These are phyloP conservation scores for Calonectria henricotiae DNA, from an alignment of 2,329 filamentous ascomycete genomes.

Conservation along the genomic window DNA sequence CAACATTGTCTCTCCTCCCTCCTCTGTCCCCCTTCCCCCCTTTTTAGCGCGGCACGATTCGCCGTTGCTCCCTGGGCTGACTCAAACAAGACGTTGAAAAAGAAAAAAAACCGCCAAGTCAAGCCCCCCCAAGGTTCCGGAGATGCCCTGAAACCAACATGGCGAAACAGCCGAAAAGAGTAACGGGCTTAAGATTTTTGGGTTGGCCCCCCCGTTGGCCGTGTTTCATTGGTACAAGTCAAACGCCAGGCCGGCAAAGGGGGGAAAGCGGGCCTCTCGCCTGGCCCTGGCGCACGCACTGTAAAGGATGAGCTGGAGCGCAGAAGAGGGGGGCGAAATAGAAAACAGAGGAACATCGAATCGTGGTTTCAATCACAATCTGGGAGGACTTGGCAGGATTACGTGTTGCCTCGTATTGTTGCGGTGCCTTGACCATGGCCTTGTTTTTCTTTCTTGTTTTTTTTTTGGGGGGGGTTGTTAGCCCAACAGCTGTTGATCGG, in stretches of 20 bases:
- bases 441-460: neutral
- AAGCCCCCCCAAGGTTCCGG: neutral
- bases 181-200: slow-evolving; percentile 9
- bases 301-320: too few species aligned
- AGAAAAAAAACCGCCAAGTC: neutral
- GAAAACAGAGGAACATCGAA: too few species aligned
- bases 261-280: neutral
- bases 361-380: too few species aligned
- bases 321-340: too few species aligned
- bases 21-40: neutral
- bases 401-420: neutral
- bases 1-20: neutral
- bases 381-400: too few species aligned
- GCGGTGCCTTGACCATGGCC: neutral
- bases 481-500: neutral
- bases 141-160: neutral
- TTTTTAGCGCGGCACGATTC: neutral
- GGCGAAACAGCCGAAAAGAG: slow-evolving; percentile 20
- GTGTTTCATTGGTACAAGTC: neutral
- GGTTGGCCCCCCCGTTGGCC: neutral
- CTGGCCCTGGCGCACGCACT: neutral
- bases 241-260: neutral
- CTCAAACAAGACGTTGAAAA: slow-evolving; percentile 1
- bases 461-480: neutral
- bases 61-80: slow-evolving; percentile 5